Base-by-base conservation (phyloP, 2,329 filamentous ascomycete genomes). In the Fusarium ramigenum region DNA sequence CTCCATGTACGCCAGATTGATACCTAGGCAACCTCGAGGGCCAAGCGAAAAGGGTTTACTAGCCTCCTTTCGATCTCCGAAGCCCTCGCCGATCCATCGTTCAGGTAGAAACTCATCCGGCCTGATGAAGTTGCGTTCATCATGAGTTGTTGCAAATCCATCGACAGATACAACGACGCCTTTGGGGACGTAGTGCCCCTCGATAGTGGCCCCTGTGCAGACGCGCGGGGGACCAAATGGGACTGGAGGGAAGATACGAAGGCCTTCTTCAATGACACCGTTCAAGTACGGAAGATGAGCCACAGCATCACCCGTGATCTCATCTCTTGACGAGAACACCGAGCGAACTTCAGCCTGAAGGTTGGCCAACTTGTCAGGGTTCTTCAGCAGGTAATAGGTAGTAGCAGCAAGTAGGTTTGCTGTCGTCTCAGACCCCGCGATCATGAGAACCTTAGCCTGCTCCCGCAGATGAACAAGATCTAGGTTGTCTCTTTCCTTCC, bases 361-460 rank as follows among this genome's bases (percentile, higher is more conserved):
- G 2, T 58, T 56, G 2, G 42, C 28, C 23, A 75, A 28, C 11
- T 44, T 47, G 1, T 30, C 19, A 7, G 65, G 65, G 16, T 64
- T 61, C 19, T 44, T 50, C 7, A 72, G 58, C 6, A 75, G 30
- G 7, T 60, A 52, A 19, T 46, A 63, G 2, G 54, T 62, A 0
- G 40, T 16, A 9, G 30, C 19, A 9, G 72, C 21, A 5, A 75
- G 34, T 2, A 63, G n/a, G 4, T 30, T 74, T 15, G 72, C 57
- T 0, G 52, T 65, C 1, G 69, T 75, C 15, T 75, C 72, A 9
- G 69, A 75, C 0, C 72, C 69, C 1, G 69, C 65, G 9, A 72
- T 1, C 15, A 70, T 61, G 5, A 75, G 21, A 16, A 72, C 10
- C 15, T 70, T 75, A 34, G 72, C 69, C 34, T 75, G 72, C 15